phyloP scores from a whole-genome alignment of 192 early-diverging fungal genomes.

The Geosiphon pyriformis region DNA sequence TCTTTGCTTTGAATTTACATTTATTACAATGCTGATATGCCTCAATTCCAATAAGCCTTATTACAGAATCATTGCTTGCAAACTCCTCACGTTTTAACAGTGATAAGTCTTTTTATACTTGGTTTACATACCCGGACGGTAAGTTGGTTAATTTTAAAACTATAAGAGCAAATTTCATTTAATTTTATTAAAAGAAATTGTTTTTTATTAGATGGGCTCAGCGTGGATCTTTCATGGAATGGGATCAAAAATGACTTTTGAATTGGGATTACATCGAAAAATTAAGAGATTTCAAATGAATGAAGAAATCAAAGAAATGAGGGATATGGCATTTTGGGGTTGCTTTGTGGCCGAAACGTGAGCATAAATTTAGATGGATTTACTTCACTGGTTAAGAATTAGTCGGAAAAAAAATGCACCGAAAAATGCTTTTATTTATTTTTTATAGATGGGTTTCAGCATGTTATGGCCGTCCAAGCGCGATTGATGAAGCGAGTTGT shows the following conservation, averaged over 20 bases:
- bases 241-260: constrained; percentile 21
- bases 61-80: constrained; percentile 14
- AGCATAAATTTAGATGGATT: background rate
- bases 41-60: constrained; percentile 6
- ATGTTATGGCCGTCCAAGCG: constrained; percentile 24
- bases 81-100: constrained; percentile 24
- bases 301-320: constrained; percentile 18
- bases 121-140: constrained; percentile 19
- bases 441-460: constrained; percentile 22
- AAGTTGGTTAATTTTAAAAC: background rate
- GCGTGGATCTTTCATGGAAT: constrained; percentile 25
- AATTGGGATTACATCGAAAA: constrained; percentile 25
- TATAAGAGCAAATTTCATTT: too few relatives aligned
- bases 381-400: background rate
- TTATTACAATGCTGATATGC: background rate
- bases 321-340: constrained; percentile 27
- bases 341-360: constrained; percentile 18
- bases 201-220: constrained; percentile 16
- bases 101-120: constrained; percentile 23
- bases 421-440: background rate
- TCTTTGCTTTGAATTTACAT: background rate
- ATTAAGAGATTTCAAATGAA: constrained; percentile 21
- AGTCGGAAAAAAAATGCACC: background rate
- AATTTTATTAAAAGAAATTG: too few relatives aligned
- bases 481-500: constrained; percentile 22